phyloP scores from a whole-genome alignment of 2,329 filamentous ascomycete species.

The Pseudonectria buxi region DNA sequence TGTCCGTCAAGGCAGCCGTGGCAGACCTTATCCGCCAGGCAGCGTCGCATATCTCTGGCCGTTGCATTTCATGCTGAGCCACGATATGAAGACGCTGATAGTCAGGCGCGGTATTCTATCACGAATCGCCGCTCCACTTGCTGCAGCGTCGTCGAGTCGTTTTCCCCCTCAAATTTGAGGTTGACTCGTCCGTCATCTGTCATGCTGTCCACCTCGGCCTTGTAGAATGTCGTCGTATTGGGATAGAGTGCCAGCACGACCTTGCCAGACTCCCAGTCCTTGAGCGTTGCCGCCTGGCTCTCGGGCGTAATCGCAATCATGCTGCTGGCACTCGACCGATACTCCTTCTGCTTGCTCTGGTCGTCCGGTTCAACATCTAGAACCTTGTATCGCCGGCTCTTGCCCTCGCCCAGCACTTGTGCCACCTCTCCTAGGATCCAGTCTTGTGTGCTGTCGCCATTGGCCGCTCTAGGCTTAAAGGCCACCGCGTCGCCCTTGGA shows the following conservation, averaged over 20 bases:
- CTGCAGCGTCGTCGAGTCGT: slow-evolving; percentile 65
- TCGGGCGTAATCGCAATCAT: slow-evolving; percentile 69
- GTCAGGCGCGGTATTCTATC: slow-evolving; percentile 56
- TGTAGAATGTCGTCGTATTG: slow-evolving; percentile 79
- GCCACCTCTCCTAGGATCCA: slow-evolving; percentile 76
- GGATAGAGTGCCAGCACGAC: slow-evolving; percentile 74
- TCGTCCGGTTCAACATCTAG: slow-evolving; percentile 73
- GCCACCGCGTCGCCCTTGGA: slow-evolving; percentile 58
- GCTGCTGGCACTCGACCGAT: slow-evolving; percentile 64
- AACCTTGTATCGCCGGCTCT: slow-evolving; percentile 71
- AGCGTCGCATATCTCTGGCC: too few species aligned
- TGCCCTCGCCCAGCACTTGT: slow-evolving; percentile 67
- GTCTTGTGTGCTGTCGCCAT: slow-evolving; percentile 43
- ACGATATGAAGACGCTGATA: not conserved
- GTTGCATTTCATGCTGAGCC: too few species aligned
- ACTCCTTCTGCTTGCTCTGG: slow-evolving; percentile 59
- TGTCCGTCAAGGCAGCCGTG: too few species aligned
- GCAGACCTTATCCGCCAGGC: too few species aligned
- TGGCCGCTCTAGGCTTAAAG: slow-evolving; percentile 53
- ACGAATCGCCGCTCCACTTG: slow-evolving; percentile 71
- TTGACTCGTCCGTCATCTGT: slow-evolving; percentile 50
- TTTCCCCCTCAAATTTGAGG: slow-evolving; percentile 74
- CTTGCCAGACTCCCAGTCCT: slow-evolving; percentile 60
- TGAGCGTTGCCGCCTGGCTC: slow-evolving; percentile 40
- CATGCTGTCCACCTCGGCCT: slow-evolving; percentile 71